A percentile compares a stretch with the other conserved stretches of the same genome.
Conservation (phyloP, 1,139 yeast species). For the Geotrichum candidum region DNA sequence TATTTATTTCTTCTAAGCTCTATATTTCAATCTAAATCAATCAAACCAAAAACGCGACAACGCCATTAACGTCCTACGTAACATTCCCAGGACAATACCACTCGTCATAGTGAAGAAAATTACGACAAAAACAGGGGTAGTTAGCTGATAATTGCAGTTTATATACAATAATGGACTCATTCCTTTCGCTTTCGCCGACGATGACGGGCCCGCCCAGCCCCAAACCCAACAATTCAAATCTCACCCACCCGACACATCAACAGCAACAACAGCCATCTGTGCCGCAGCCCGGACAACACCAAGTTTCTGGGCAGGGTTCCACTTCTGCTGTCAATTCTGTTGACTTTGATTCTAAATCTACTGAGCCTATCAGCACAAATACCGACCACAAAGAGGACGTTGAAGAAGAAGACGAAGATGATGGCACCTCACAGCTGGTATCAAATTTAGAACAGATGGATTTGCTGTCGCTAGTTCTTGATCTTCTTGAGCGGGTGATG, state of each 20-base stretch:
- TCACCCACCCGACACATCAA: not conserved
- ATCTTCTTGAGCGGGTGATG: conserved; percentile 14
- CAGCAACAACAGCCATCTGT: not conserved
- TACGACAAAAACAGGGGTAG: not conserved
- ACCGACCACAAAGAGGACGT: not conserved
- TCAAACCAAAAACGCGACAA: too few species aligned
- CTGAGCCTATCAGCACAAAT: not conserved
- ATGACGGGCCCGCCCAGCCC: conserved; percentile 12
- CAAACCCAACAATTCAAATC: not conserved
- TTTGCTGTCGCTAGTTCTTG: conserved; percentile 16
- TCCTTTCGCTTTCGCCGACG: conserved; percentile 15
- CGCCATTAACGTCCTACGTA: too few species aligned
- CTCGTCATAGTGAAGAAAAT: not conserved
- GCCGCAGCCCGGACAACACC: not conserved
- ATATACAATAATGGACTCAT: conserved; percentile 13
- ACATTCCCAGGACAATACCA: too few species aligned
- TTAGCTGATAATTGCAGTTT: not conserved
- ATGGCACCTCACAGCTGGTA: conserved; percentile 5
- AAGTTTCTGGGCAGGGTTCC: not conserved
- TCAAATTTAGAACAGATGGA: conserved; percentile 17
- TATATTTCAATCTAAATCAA: too few species aligned
- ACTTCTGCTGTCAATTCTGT: conserved; percentile 20
- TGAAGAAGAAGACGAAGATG: conserved; percentile 4
- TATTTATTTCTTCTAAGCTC: too few species aligned
- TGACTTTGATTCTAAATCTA: not conserved